Evolutionary conservation across 2,329 filamentous ascomycete species (phyloP).

Genomic region (Raffaelea albimanens): DNA sequence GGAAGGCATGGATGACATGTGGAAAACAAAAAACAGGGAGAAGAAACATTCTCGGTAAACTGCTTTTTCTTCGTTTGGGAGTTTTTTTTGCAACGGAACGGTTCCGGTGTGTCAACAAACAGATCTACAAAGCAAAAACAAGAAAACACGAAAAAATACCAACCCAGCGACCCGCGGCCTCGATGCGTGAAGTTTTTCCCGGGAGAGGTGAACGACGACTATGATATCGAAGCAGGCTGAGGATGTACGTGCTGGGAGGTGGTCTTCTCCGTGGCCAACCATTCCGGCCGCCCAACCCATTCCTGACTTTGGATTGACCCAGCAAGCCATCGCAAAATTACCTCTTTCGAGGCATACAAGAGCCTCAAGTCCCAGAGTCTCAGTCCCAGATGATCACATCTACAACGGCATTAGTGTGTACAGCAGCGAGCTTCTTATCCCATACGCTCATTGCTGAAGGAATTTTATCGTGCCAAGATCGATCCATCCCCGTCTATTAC

Average conservation of each 20-base stretch:
- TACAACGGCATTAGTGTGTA: conserved; percentile 49
- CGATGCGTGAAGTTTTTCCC: not conserved
- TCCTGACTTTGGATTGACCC: no score
- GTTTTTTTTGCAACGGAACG: conserved; percentile 5
- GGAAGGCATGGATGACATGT: no score
- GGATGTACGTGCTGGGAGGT: no score
- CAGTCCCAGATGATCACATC: no score
- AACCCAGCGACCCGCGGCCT: not conserved
- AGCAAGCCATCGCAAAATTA: no score
- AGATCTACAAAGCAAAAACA: no score
- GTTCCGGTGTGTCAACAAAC: conserved; percentile 5
- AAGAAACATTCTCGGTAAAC: conserved; percentile 1
- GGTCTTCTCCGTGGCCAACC: no score
- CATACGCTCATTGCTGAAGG: conserved; percentile 47
- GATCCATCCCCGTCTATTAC: conserved; percentile 39
- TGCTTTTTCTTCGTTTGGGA: conserved; percentile 4
- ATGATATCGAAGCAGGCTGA: no score
- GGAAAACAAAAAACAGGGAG: conserved; percentile 5
- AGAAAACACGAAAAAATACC: conserved; percentile 3
- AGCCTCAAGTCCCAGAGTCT: no score
- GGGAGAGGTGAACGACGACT: no score
- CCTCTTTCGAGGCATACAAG: no score
- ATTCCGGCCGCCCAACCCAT: no score
- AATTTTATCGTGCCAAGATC: conserved; percentile 46
- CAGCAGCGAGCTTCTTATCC: conserved; percentile 39